A percentile compares a stretch with the other conserved stretches of the same genome.
Conservation (phyloP, 2,329 filamentous ascomycete species). For the Myriosclerotinia duriaeana region DNA sequence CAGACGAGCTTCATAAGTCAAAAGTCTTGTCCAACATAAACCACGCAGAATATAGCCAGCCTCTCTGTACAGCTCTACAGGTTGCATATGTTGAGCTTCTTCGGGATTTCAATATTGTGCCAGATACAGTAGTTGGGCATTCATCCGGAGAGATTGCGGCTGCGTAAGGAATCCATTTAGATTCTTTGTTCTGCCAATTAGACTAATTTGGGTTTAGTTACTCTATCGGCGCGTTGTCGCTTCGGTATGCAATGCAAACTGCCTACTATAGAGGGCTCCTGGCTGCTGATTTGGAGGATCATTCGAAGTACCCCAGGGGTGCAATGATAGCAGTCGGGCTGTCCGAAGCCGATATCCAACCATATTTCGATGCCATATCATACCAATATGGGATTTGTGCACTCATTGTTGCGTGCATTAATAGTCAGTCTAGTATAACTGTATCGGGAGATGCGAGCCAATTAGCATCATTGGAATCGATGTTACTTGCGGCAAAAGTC, state of each 20-base stretch:
- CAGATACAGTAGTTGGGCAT: slow-evolving; percentile 35
- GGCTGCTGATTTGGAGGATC: slow-evolving; percentile 21
- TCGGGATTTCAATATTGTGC: slow-evolving; percentile 24
- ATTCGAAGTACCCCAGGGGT: slow-evolving; percentile 37
- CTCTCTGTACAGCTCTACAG: slow-evolving; percentile 32
- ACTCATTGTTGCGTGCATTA: neutral
- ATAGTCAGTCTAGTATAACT: slow-evolving; percentile 2
- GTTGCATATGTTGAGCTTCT: slow-evolving; percentile 34
- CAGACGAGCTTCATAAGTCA: slow-evolving; percentile 19
- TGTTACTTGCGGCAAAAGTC: slow-evolving; percentile 6
- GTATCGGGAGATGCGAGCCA: slow-evolving; percentile 10
- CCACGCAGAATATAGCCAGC: slow-evolving; percentile 24
- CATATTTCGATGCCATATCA: neutral
- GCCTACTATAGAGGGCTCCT: slow-evolving; percentile 28
- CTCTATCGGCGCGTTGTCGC: slow-evolving; percentile 31
- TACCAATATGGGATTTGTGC: neutral
- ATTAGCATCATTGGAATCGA: slow-evolving; percentile 15
- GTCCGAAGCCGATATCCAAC: neutral
- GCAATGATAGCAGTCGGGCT: slow-evolving; percentile 54
- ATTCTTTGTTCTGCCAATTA: neutral
- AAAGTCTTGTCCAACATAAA: slow-evolving; percentile 30
- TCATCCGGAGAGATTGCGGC: slow-evolving; percentile 42
- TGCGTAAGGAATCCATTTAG: slow-evolving; percentile 28
- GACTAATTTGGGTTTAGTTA: slow-evolving; percentile 29
- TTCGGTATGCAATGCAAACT: slow-evolving; percentile 22